Evolutionary conservation across 768 basidiomycete genomes (phyloP), one percentile per base, ranked within the genome.

Genomic region (Trametes coccinea): DNA sequence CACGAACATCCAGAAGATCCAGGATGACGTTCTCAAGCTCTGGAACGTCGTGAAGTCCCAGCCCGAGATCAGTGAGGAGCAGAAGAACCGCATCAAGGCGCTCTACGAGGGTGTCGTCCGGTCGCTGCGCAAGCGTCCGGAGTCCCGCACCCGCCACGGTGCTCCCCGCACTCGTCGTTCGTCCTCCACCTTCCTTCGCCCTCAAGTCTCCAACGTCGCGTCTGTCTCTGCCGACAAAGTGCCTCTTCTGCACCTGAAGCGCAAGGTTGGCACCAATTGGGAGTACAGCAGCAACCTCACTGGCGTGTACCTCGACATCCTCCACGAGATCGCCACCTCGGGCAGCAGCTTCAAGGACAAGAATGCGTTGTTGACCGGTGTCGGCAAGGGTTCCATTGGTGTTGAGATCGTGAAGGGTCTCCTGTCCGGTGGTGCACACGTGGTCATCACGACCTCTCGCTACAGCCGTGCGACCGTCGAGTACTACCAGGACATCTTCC

Each of bases 301-400:
- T 9, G 85, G 92, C 56, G 91, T 93, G 27, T 98, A 99, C 75
- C 85, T 99, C 65, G 97, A 99, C 70, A 90, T 99, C 67, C 81
- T 99, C 37, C 93, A 95, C 72, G 97, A 99, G 76, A 98, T 99
- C 68, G 97, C 97, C 5, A 98, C 97, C 0, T 94, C 96, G 4
- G 97, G 97, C 11, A 98, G 95, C 1, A 95, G 95, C 1, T 99
- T 98, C 84, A 92, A 96, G 75, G 96, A 95, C 80, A 99, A 98
- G 84, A 98, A 98, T 70, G 97, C 97, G 2, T 84, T 99, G 16
- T 82, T 98, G 33, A 99, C 97, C 37, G 97, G 97, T 70, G 97
- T 98, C 54, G 97, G 97, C 53, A 96, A 94, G 72, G 96, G 94
- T 11, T 97, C 95, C 3, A 99, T 99, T 66, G 97, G 97, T 60